phyloP scores from a whole-genome alignment of 1,284 basidiomycete genomes.

The Lignosus rhinocerotis region DNA sequence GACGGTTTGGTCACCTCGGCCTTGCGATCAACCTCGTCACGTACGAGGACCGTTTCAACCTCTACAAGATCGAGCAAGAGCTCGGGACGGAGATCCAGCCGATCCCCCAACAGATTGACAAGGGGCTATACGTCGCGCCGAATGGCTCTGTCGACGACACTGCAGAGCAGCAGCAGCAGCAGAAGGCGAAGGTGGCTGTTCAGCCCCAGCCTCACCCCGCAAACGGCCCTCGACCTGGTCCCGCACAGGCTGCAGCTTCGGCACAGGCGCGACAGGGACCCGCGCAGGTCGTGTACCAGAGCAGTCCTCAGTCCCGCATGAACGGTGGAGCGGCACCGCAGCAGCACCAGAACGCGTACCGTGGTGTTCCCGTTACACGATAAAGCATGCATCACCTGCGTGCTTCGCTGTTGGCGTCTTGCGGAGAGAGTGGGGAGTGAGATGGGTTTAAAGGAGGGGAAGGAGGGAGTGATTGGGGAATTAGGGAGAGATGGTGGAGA shows the following conservation, averaged over 20 bases:
- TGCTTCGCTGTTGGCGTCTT: not conserved
- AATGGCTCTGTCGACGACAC: slow-evolving; percentile 49
- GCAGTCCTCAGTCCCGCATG: slow-evolving; percentile 27
- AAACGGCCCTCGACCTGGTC: not conserved
- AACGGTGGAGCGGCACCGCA: slow-evolving; percentile 31
- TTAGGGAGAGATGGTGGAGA: not conserved
- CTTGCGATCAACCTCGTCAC: slow-evolving; percentile 96
- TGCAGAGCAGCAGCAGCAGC: slow-evolving; percentile 26
- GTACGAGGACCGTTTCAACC: slow-evolving; percentile 96
- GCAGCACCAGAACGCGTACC: slow-evolving; percentile 30
- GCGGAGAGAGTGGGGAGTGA: not conserved
- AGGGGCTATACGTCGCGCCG: slow-evolving; percentile 89
- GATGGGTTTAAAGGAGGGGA: not conserved
- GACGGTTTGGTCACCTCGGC: slow-evolving; percentile 96
- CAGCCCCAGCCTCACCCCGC: slow-evolving; percentile 13
- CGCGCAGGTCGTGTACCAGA: slow-evolving; percentile 35
- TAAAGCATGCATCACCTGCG: slow-evolving; percentile 17
- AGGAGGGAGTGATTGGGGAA: not conserved
- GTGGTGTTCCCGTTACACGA: slow-evolving; percentile 36
- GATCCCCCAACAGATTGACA: slow-evolving; percentile 91
- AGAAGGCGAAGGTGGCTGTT: slow-evolving; percentile 15
- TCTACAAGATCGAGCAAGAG: slow-evolving; percentile 98
- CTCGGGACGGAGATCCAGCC: slow-evolving; percentile 97
- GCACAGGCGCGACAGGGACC: slow-evolving; percentile 13
- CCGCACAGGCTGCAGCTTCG: slow-evolving; percentile 5